phyloP scores from a whole-genome alignment of 2,329 filamentous ascomycete species.

The Pyrenochaeta sp. region DNA sequence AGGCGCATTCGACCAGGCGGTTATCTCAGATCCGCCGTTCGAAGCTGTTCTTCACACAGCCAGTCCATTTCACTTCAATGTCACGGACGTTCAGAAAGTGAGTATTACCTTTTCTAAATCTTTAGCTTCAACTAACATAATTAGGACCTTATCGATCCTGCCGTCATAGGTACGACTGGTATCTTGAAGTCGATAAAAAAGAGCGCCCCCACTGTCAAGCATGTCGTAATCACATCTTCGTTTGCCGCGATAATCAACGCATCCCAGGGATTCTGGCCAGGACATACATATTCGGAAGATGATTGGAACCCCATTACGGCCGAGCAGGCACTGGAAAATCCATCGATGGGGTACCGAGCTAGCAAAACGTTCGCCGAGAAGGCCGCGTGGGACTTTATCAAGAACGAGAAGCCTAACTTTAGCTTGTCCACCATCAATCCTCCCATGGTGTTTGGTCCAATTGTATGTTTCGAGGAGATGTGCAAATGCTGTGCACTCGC shows the following conservation, averaged over 20 bases:
- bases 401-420: constrained; percentile 62
- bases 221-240: constrained; percentile 75
- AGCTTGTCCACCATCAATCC: constrained; percentile 59
- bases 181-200: constrained; percentile 70
- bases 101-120: constrained; percentile 16
- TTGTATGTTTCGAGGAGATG: constrained; percentile 43
- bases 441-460: constrained; percentile 60
- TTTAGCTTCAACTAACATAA: constrained; percentile 7
- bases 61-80: constrained; percentile 74
- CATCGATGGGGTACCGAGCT: constrained; percentile 57
- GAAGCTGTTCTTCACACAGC: constrained; percentile 67
- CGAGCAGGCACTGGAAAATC: constrained; percentile 58
- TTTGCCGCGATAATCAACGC: constrained; percentile 71
- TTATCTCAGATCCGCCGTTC: constrained; percentile 70
- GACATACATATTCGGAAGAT: constrained; percentile 61
- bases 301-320: constrained; percentile 67
- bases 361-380: constrained; percentile 70
- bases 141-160: constrained; percentile 65
- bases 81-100: constrained; percentile 74
- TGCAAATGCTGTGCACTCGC: neutral
- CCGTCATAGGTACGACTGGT: constrained; percentile 69
- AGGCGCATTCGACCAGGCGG: constrained; percentile 71
- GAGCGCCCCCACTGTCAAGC: constrained; percentile 71
- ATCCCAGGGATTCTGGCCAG: constrained; percentile 60
- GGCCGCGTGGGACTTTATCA: constrained; percentile 62